phyloP scores from a whole-genome alignment of 768 basidiomycete species.

The Inosperma sp. region DNA sequence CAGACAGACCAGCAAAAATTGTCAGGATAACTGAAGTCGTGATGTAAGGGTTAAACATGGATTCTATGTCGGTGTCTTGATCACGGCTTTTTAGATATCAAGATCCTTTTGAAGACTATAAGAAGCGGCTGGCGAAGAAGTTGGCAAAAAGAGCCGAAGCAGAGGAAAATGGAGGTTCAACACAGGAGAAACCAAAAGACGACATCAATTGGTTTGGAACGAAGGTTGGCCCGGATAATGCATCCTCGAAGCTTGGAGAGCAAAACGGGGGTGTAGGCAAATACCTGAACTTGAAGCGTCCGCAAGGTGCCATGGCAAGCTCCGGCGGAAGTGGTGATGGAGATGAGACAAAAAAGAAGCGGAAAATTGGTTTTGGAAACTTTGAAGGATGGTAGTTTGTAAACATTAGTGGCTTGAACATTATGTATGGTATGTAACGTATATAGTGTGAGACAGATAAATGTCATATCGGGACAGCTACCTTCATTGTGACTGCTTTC shows the following conservation, averaged over 20 bases:
- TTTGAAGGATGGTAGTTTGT: slow-evolving; percentile 70
- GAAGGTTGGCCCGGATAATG: slow-evolving; percentile 57
- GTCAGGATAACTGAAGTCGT: slow-evolving; percentile 82
- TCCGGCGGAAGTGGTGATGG: not conserved
- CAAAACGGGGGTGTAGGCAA: slow-evolving; percentile 64
- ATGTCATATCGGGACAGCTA: slow-evolving; percentile 33
- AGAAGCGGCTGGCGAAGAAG: slow-evolving; percentile 74
- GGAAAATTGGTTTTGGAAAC: slow-evolving; percentile 85
- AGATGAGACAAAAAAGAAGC: slow-evolving; percentile 71
- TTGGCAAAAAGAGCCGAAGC: slow-evolving; percentile 55
- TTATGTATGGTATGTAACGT: too few relatives aligned
- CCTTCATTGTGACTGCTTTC: slow-evolving; percentile 14
- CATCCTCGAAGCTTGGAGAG: slow-evolving; percentile 26
- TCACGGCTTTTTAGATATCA: slow-evolving; percentile 55
- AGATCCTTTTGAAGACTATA: slow-evolving; percentile 95
- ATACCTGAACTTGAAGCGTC: slow-evolving; percentile 61
- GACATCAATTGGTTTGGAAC: slow-evolving; percentile 88
- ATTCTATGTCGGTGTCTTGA: not conserved
- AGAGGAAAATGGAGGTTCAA: slow-evolving; percentile 29
- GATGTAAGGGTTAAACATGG: slow-evolving; percentile 52
- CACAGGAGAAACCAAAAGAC: slow-evolving; percentile 50
- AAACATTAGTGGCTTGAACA: not conserved
- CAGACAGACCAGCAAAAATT: slow-evolving; percentile 81
- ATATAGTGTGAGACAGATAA: too few relatives aligned
- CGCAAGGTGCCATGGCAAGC: slow-evolving; percentile 24